Conservation (phyloP, 306 rosid genomes). For the Arachis stenosperma region DNA sequence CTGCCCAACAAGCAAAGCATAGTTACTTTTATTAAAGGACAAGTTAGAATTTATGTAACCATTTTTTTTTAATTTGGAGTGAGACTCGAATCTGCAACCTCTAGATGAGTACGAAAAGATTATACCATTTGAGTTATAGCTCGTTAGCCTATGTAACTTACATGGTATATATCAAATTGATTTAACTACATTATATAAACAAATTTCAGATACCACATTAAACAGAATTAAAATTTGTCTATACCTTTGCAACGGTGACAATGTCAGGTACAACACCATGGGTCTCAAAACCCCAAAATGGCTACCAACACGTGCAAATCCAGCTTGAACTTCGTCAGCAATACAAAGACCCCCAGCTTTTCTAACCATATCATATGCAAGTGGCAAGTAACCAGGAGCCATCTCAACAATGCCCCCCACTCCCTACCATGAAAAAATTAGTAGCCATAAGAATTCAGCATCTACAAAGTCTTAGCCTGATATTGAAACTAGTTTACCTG, state of each 20-base stretch:
- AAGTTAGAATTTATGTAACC: not conserved
- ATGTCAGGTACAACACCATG: conserved; percentile 96
- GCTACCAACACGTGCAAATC: conserved; percentile 91
- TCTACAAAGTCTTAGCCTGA: not conserved
- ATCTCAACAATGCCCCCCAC: conserved; percentile 89
- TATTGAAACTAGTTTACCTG: conserved; percentile 40
- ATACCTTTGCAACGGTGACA: conserved; percentile 90
- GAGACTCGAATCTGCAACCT: too few species aligned
- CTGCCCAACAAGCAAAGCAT: conserved; percentile 42
- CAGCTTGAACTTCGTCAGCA: conserved; percentile 92
- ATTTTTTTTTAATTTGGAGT: not conserved
- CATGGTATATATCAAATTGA: too few species aligned
- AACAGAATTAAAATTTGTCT: too few species aligned
- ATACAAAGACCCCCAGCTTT: conserved; percentile 94
- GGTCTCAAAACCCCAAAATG: conserved; percentile 91
- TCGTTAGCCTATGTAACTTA: too few species aligned
- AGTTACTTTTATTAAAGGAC: not conserved
- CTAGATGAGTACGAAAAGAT: too few species aligned
- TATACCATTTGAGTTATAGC: too few species aligned
- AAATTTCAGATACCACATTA: too few species aligned
- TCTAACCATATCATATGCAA: conserved; percentile 58
- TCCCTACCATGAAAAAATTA: conserved; percentile 56
- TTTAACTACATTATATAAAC: too few species aligned
- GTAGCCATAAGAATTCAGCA: not conserved
- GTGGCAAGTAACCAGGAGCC: conserved; percentile 90